Conservation (phyloP, 805 yeast genomes). For the Pichia ethanolica region DNA sequence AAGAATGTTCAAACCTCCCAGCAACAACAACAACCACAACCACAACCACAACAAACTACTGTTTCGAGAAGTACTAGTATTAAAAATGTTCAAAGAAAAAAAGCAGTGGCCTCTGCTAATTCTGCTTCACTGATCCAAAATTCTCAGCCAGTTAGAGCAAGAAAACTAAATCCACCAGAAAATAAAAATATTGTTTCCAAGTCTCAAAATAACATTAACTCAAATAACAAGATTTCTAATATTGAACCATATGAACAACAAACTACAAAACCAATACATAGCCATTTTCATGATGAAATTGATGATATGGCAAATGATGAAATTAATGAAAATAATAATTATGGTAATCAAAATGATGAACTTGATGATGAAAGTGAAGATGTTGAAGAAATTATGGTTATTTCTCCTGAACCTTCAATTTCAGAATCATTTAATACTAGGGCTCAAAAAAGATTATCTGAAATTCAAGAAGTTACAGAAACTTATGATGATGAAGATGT, state of each 20-base stretch:
- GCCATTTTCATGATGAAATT: background rate
- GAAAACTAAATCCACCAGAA: background rate
- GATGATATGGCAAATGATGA: background rate
- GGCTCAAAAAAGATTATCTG: slow-evolving; percentile 10
- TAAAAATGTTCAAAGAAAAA: background rate
- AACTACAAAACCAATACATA: background rate
- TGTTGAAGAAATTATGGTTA: background rate
- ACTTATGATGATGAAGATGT: slow-evolving; percentile 9
- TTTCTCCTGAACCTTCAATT: slow-evolving; percentile 1
- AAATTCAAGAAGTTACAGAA: slow-evolving; percentile 13
- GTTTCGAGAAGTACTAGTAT: background rate
- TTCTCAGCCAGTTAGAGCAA: background rate
- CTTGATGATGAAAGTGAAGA: slow-evolving; percentile 6
- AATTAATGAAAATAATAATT: background rate
- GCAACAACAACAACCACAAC: too few relatives aligned
- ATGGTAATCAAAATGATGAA: background rate
- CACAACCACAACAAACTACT: too few relatives aligned
- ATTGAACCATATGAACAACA: background rate
- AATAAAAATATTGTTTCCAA: background rate
- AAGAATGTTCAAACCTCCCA: too few relatives aligned
- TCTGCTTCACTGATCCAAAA: background rate
- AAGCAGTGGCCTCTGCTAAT: background rate
- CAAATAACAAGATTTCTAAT: too few relatives aligned
- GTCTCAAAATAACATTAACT: too few relatives aligned
- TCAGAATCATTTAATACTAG: background rate